A percentile compares a stretch with the other conserved stretches of the same genome.
Conservation (phyloP, 352 stramenopile species). For the Pythium grandisporangium region DNA sequence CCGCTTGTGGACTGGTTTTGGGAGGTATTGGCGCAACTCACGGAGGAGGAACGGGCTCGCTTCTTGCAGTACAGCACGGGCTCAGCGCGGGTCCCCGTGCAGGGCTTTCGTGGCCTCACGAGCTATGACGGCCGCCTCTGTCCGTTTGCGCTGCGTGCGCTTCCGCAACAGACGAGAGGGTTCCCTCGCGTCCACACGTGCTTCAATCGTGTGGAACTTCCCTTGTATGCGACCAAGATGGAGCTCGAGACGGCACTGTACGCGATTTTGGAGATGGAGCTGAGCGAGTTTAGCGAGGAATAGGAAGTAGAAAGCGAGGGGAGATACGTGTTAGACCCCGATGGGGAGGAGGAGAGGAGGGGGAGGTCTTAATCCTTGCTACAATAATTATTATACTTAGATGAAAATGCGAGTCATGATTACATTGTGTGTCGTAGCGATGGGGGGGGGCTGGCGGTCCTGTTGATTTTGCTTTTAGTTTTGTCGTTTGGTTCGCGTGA, state of each 20-base stretch:
- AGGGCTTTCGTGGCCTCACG: slow-evolving; percentile 74
- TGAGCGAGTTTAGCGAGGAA: slow-evolving; percentile 90
- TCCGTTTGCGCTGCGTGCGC: slow-evolving; percentile 48
- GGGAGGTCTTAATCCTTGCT: no score
- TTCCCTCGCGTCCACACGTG: slow-evolving; percentile 79
- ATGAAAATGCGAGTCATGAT: no score
- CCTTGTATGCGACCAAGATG: slow-evolving; percentile 71
- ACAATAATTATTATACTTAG: no score
- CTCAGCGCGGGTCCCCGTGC: slow-evolving; percentile 76
- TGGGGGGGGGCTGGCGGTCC: no score
- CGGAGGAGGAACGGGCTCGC: slow-evolving; percentile 62
- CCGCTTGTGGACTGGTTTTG: slow-evolving; percentile 69
- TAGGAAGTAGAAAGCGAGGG: slow-evolving; percentile 14
- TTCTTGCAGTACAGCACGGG: slow-evolving; percentile 85
- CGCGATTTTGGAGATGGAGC: slow-evolving; percentile 94
- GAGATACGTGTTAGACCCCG: no score
- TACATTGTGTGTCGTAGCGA: no score
- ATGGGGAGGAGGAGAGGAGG: no score
- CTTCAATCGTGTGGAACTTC: slow-evolving; percentile 79
- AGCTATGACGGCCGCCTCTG: slow-evolving; percentile 82
- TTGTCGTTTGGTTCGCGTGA: no score
- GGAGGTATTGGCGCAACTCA: slow-evolving; percentile 46
- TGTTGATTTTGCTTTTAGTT: no score
- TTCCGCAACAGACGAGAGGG: slow-evolving; percentile 46
- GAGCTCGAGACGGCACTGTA: slow-evolving; percentile 93